These are phyloP conservation scores for Metarhizium guizhouense DNA, from an alignment of 2,329 filamentous ascomycete genomes.

Conservation along the genomic window DNA sequence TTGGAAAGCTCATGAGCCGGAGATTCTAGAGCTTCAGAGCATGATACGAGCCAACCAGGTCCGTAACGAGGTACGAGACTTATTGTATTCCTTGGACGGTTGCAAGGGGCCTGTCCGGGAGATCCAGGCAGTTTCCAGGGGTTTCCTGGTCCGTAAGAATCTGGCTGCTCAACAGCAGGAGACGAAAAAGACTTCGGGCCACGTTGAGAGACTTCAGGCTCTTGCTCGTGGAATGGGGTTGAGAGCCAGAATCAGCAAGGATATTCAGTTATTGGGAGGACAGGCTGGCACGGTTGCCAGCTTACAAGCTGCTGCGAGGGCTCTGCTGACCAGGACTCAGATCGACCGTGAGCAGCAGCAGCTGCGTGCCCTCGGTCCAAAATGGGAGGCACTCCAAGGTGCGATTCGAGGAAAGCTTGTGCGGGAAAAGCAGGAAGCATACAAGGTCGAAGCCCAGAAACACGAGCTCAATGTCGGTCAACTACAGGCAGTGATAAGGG, in stretches of 20 bases:
- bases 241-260: slow-evolving; percentile 45
- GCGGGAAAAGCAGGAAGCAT: slow-evolving; percentile 33
- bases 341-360: slow-evolving; percentile 40
- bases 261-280: slow-evolving; percentile 42
- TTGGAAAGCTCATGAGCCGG: slow-evolving; percentile 61
- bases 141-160: slow-evolving; percentile 53
- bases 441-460: slow-evolving; percentile 38
- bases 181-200: slow-evolving; percentile 40
- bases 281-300: slow-evolving; percentile 40
- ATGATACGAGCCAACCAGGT: slow-evolving; percentile 62
- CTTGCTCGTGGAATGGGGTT: slow-evolving; percentile 58
- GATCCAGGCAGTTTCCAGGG: slow-evolving; percentile 58
- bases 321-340: slow-evolving; percentile 48
- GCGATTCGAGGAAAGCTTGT: slow-evolving; percentile 37
- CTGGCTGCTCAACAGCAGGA: slow-evolving; percentile 47
- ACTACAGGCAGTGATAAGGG: slow-evolving; percentile 45
- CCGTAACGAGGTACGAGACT: slow-evolving; percentile 47
- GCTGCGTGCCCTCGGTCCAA: slow-evolving; percentile 38
- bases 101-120: slow-evolving; percentile 55
- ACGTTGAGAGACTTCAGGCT: slow-evolving; percentile 54
- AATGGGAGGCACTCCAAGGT: slow-evolving; percentile 38
- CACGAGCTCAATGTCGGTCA: slow-evolving; percentile 33
- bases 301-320: slow-evolving; percentile 60
- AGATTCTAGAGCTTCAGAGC: slow-evolving; percentile 74
- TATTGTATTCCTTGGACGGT: slow-evolving; percentile 49